These are phyloP conservation scores for Jackrogersella multiformis DNA, from an alignment of 495 filamentous ascomycete species.

Conservation along the genomic window DNA sequence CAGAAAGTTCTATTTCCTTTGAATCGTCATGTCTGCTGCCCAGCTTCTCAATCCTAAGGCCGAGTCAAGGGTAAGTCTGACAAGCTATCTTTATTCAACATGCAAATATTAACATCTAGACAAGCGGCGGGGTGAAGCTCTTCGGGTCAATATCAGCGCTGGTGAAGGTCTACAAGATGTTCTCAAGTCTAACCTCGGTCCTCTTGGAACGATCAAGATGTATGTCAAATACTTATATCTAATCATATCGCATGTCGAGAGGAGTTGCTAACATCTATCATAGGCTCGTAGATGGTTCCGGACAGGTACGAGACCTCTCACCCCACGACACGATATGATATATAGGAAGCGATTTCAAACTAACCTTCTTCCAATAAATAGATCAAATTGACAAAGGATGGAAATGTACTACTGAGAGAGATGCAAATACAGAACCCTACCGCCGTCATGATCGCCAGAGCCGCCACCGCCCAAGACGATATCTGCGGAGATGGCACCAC, in stretches of 20 bases:
- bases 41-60: slow-evolving; percentile 98
- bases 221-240: slow-evolving; percentile 50
- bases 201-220: slow-evolving; percentile 97
- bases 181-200: slow-evolving; percentile 93
- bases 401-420: slow-evolving; percentile 92
- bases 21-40: slow-evolving; percentile 79
- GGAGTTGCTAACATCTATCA: slow-evolving; percentile 29
- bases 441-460: slow-evolving; percentile 98
- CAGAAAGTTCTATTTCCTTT: not conserved
- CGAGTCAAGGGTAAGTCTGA: slow-evolving; percentile 81
- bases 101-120: slow-evolving; percentile 36
- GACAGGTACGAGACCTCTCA: slow-evolving; percentile 70
- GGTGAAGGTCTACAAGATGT: slow-evolving; percentile 97
- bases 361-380: slow-evolving; percentile 50
- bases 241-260: not conserved
- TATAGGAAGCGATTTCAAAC: slow-evolving; percentile 22
- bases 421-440: slow-evolving; percentile 96
- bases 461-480: slow-evolving; percentile 97
- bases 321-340: slow-evolving; percentile 16
- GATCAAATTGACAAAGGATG: slow-evolving; percentile 99
- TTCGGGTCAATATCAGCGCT: slow-evolving; percentile 94
- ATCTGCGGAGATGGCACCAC: slow-evolving; percentile 99
- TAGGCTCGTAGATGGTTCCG: slow-evolving; percentile 95
- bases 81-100: slow-evolving; percentile 48
- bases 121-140: slow-evolving; percentile 92